Conservation (phyloP, 2,329 filamentous ascomycete genomes). For the Paraphoma sp. region DNA sequence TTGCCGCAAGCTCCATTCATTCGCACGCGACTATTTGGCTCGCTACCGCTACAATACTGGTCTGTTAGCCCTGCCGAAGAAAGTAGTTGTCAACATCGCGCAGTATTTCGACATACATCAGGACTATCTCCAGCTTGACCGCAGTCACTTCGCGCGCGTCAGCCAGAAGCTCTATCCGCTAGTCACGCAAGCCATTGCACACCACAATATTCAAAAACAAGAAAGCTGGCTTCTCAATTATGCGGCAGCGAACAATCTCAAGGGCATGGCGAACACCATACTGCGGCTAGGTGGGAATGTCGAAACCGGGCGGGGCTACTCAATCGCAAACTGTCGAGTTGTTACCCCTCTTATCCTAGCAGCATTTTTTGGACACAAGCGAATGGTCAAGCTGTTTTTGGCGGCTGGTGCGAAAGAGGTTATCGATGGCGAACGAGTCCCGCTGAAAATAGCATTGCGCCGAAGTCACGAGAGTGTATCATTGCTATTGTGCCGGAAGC, state of each 20-base stretch:
- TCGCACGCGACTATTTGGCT: slow-evolving; percentile 8
- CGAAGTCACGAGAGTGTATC: neutral
- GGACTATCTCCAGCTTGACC: slow-evolving; percentile 3
- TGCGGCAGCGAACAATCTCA: slow-evolving; percentile 15
- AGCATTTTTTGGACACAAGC: neutral
- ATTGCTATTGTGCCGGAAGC: neutral
- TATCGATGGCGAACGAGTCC: neutral
- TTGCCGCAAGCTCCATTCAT: slow-evolving; percentile 6
- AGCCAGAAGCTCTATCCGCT: slow-evolving; percentile 14
- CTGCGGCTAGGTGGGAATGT: slow-evolving; percentile 3
- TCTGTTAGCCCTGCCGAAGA: slow-evolving; percentile 12
- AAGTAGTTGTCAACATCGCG: slow-evolving; percentile 13
- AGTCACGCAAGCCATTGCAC: slow-evolving; percentile 12
- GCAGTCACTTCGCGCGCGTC: slow-evolving; percentile 13
- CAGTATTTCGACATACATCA: slow-evolving; percentile 2
- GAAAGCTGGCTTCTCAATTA: slow-evolving; percentile 14
- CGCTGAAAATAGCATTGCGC: neutral
- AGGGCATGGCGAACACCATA: slow-evolving; percentile 14
- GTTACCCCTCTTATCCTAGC: neutral
- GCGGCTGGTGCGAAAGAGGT: neutral
- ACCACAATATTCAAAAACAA: slow-evolving; percentile 12
- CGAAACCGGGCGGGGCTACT: neutral
- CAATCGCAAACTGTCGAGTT: neutral
- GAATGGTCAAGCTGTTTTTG: neutral
- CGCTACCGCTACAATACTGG: slow-evolving; percentile 8